Percentiles rank a stretch among this genome's conserved stretches.
These are phyloP conservation scores for Cutaneotrichosporon dermatis DNA, from an alignment of 1,284 basidiomycete genomes.

Conservation along the genomic window DNA sequence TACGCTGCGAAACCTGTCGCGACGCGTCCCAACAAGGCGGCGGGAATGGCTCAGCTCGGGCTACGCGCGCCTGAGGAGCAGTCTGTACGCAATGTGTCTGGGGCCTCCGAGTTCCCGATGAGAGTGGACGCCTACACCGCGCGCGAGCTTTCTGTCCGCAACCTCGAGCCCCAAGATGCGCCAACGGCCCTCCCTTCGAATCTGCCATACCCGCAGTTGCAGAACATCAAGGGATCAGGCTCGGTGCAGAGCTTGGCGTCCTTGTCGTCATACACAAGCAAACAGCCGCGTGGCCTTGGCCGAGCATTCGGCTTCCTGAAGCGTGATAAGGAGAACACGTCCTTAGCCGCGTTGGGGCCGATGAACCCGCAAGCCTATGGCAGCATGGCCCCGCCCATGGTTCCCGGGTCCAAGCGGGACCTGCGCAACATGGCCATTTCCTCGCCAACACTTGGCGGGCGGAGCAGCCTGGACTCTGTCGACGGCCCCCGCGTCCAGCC, in stretches of 20 bases:
- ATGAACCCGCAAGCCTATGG: background rate
- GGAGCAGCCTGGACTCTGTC: slow-evolving; percentile 1
- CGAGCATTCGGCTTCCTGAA: slow-evolving; percentile 26
- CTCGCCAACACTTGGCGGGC: background rate
- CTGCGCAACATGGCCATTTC: slow-evolving; percentile 9
- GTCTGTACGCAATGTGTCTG: slow-evolving; percentile 37
- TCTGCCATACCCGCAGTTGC: slow-evolving; percentile 69
- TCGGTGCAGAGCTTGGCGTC: slow-evolving; percentile 31
- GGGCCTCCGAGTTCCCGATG: slow-evolving; percentile 45
- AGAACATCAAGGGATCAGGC: slow-evolving; percentile 18
- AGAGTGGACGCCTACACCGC: slow-evolving; percentile 43
- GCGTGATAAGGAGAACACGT: slow-evolving; percentile 30
- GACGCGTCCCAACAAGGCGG: background rate
- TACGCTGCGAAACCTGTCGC: background rate
- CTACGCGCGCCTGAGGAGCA: slow-evolving; percentile 4
- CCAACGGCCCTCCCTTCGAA: slow-evolving; percentile 52
- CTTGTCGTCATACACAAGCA: slow-evolving; percentile 18
- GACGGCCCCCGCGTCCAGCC: slow-evolving; percentile 7
- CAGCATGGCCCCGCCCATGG: slow-evolving; percentile 1
- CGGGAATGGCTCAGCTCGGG: slow-evolving; percentile 3
- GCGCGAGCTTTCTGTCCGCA: slow-evolving; percentile 40
- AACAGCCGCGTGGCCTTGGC: slow-evolving; percentile 12
- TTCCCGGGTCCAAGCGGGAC: slow-evolving; percentile 4
- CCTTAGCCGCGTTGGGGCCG: background rate
- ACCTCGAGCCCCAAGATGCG: slow-evolving; percentile 38